Percentiles rank a stretch among this genome's conserved stretches.
Evolutionary conservation across 306 rosid species (phyloP).

Genomic region (Cucumis sativus): DNA sequence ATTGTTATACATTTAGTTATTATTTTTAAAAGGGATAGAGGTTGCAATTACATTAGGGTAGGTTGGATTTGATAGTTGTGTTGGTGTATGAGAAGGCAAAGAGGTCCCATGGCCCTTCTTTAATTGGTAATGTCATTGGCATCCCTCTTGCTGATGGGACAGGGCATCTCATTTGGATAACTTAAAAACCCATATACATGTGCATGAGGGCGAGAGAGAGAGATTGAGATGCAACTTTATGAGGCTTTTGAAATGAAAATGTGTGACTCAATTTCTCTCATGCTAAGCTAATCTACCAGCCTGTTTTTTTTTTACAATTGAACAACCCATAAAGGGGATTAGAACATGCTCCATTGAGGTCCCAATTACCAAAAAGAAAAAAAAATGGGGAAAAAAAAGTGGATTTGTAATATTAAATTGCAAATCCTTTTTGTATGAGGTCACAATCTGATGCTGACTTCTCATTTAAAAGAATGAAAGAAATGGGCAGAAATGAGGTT

Average conservation of each 20-base stretch:
- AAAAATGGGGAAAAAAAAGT: background rate
- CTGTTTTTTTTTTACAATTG: slow-evolving; percentile 2
- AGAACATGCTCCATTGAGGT: background rate
- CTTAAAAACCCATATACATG: slow-evolving; percentile 9
- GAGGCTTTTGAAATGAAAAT: background rate
- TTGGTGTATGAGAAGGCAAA: background rate
- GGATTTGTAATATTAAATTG: background rate
- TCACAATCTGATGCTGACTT: slow-evolving; percentile 4
- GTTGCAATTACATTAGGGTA: no score
- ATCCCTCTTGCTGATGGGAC: background rate
- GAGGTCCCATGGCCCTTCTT: background rate
- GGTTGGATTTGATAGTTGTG: background rate
- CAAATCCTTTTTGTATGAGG: background rate
- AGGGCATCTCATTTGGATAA: background rate
- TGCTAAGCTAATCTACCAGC: background rate
- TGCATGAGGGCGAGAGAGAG: background rate
- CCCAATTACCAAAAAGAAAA: background rate
- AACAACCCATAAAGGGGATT: slow-evolving; percentile 8
- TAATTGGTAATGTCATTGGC: background rate
- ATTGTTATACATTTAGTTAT: no score
- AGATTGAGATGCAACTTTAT: background rate
- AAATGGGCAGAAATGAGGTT: background rate
- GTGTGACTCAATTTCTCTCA: background rate
- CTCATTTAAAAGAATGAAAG: slow-evolving; percentile 1
- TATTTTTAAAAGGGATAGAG: no score